phyloP scores from a whole-genome alignment of 805 yeast species.

The Zygotorulaspora sp. region DNA sequence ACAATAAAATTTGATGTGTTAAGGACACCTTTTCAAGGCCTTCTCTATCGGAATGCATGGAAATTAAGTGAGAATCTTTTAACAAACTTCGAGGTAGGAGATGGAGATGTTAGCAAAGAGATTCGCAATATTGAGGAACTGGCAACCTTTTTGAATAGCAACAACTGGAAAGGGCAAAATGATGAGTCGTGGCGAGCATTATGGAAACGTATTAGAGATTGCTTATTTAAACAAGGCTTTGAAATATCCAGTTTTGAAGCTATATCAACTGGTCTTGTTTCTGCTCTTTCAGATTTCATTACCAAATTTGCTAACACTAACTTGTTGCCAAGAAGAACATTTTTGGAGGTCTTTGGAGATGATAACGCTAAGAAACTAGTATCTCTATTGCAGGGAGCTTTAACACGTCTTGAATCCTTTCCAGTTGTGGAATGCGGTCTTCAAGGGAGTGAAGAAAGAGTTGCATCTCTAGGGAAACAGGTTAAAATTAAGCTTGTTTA shows the following conservation, averaged over 20 bases:
- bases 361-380: conserved; percentile 44
- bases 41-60: conserved; percentile 14
- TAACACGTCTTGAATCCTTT: conserved; percentile 70
- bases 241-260: conserved; percentile 70
- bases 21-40: conserved; percentile 12
- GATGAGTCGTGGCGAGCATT: conserved; percentile 32
- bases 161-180: conserved; percentile 24
- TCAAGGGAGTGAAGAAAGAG: conserved; percentile 39
- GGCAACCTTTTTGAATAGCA: conserved; percentile 22
- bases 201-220: conserved; percentile 39
- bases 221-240: conserved; percentile 32
- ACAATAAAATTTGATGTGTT: conserved; percentile 23
- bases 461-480: conserved; percentile 67
- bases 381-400: conserved; percentile 61
- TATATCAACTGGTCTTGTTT: conserved; percentile 60
- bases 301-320: conserved; percentile 26
- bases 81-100: conserved; percentile 19
- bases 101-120: conserved; percentile 24
- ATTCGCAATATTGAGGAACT: conserved; percentile 22
- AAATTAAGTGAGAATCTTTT: conserved; percentile 16
- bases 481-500: conserved; percentile 52
- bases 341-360: conserved; percentile 39
- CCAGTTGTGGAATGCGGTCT: conserved; percentile 48
- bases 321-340: conserved; percentile 41
- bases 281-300: conserved; percentile 28